A percentile compares a stretch with the other conserved stretches of the same genome.
Conservation (phyloP, 2,329 filamentous ascomycete species). For the Tolypocladium paradoxum region DNA sequence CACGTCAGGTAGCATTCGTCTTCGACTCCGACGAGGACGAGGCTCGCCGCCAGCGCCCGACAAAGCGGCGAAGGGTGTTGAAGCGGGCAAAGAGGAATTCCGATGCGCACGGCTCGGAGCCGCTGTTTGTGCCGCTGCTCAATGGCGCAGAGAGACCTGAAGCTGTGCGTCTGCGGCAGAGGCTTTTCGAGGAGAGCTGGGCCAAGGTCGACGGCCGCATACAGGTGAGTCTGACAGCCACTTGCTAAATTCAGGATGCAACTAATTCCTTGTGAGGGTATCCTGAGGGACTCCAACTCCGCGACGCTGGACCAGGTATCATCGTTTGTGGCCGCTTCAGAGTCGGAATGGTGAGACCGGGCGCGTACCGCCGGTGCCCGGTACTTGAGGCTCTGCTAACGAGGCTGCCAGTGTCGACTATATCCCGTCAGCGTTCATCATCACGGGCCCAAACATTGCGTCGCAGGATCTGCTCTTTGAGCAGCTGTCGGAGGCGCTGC, state of each 20-base stretch:
- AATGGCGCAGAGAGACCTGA: conserved; percentile 40
- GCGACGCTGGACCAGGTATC: conserved; percentile 49
- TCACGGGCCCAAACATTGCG: conserved; percentile 69
- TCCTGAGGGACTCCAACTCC: conserved; percentile 49
- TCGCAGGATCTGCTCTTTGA: conserved; percentile 65
- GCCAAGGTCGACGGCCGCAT: conserved; percentile 50
- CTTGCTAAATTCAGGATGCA: not conserved
- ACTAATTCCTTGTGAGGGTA: conserved; percentile 25
- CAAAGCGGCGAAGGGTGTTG: conserved; percentile 47
- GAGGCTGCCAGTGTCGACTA: conserved; percentile 25
- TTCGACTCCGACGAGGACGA: conserved; percentile 33
- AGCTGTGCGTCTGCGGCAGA: conserved; percentile 41
- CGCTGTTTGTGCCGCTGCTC: conserved; percentile 41
- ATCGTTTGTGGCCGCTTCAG: conserved; percentile 38
- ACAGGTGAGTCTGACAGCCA: conserved; percentile 23
- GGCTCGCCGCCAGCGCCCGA: conserved; percentile 27
- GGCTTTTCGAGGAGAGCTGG: conserved; percentile 56
- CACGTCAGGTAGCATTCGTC: conserved; percentile 5
- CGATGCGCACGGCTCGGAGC: conserved; percentile 5
- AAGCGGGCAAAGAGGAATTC: conserved; percentile 19
- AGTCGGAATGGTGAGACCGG: conserved; percentile 16
- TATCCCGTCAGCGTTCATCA: conserved; percentile 60
- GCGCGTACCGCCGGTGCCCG: not conserved
- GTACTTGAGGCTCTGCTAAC: conserved; percentile 6
- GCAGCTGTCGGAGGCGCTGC: conserved; percentile 52